Base-by-base conservation (phyloP, 352 stramenopile species). In the Peronospora belbahrii region DNA sequence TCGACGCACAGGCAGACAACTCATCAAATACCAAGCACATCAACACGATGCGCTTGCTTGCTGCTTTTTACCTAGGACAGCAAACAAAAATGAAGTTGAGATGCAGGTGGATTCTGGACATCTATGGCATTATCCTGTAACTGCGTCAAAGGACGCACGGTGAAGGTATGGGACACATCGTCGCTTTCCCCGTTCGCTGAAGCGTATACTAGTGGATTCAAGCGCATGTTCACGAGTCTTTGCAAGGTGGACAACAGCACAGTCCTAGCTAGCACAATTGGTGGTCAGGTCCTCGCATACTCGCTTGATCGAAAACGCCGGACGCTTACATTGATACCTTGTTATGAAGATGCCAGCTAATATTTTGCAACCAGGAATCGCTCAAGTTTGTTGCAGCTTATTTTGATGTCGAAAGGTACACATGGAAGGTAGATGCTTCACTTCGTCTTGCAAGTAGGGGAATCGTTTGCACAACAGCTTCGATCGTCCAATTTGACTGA, bases 41-140 rank as follows among this genome's bases (percentile, higher is more conserved):
- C 63, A 86, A 28, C 80, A 94, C 33, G 83, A 94, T 43, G 58
- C 81, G 6, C 89, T 70, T 0, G 63, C 67, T 3, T 94, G 83
- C 44, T 87, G 71, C 42, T 86, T 90, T 31, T 51, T 92, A 2
- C 48, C 62, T 0, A 28, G 11, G 2, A 38, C 6, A 20, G 28
- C 34, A 25, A 8, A 33, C n/a, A 45, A 51, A 7, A 49, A 61
- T 18, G 30, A 18, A 25, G 46, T 65, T 2, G 47, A 45, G 9
- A 17, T 30, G 23, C 22, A 55, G 15, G 14, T 43, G 28, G 14
- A 14, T 24, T 25, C n/a, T n/a, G 15, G 15, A 5, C 62, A 10
- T 48, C 54, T 3, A 58, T 67, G 20, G 63, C 70, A 3, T 62
- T 65, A 1, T n/a, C n/a, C n/a, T n/a, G 73, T 82, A 39, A 85